Evolutionary conservation across 1,284 basidiomycete genomes (phyloP).

Genomic region (Irpex sp.): DNA sequence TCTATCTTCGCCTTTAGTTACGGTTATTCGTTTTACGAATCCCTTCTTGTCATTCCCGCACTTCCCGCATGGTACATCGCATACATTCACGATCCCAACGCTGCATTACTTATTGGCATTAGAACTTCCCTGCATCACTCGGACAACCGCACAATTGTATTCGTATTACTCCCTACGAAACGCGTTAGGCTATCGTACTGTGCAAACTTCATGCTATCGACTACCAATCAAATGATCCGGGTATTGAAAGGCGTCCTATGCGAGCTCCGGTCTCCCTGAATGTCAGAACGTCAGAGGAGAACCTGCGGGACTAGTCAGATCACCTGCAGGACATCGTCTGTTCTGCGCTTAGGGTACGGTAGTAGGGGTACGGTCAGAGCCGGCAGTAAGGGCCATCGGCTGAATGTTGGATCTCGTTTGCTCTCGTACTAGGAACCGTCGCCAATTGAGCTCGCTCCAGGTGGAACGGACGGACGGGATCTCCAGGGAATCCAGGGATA

Average conservation of each 20-base stretch:
- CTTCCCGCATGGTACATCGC: neutral
- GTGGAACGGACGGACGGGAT: too few relatives aligned
- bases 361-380: too few relatives aligned
- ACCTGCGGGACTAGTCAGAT: too few relatives aligned
- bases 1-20: neutral
- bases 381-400: too few relatives aligned
- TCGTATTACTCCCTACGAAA: neutral
- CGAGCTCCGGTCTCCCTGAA: neutral
- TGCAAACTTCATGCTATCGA: neutral
- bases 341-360: too few relatives aligned
- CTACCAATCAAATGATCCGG: neutral
- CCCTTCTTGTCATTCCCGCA: neutral
- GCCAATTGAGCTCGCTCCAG: too few relatives aligned
- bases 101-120: constrained; percentile 1
- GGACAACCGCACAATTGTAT: neutral
- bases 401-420: too few relatives aligned
- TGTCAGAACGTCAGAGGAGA: too few relatives aligned
- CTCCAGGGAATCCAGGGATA: too few relatives aligned
- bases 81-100: neutral
- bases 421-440: too few relatives aligned
- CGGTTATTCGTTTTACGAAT: too few relatives aligned
- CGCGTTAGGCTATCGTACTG: neutral
- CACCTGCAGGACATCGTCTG: too few relatives aligned
- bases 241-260: neutral
- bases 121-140: neutral